Base-by-base conservation (phyloP, 2,329 filamentous ascomycete species). In the Hawksworthiomyces lignivorus region DNA sequence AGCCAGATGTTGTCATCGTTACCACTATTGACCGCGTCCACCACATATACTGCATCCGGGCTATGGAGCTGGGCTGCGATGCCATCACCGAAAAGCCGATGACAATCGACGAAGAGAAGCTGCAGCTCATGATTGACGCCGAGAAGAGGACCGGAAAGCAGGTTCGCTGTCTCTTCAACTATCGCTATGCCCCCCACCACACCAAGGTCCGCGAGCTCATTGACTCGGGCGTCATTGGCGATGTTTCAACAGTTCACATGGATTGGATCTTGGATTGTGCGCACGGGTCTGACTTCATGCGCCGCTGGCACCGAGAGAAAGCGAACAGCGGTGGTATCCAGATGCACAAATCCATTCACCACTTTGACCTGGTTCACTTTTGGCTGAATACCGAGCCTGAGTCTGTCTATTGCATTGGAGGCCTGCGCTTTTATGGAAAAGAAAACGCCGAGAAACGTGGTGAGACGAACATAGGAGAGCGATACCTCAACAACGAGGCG, bases 121-220 rank as follows among this genome's bases (percentile, higher is more conserved):
- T 73, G 56, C 62, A 58, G 7, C 62, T 67, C 38, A 80, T 80
- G 44, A 67, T 78, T 48, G 63, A 67, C 47, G 70, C 73, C 12
- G 74, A 75, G 14, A 64, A 71, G 38, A 60, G 66, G 15, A 75
- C 71, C 0, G 62, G 63, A 4, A 56, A 59, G 11, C 63, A 66
- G 30, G 65, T 80, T 4, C 67, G 76, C 14, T 75, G 80, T 1
- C 73, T 72, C 0, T 80, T 80, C 64, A 80, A 81, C 59, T 80
- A 80, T 58, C 70, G 76, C 18, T 80, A 80, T 52, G 75, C 75
- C 28, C 76, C 76, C n/a, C 77, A 80, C 58, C 77, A 80, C 56
- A 80, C 75, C 12, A 75, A 72, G 46, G 64, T 80, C 2, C 70
- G 66, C 46, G 69, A 77, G 54, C 49, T 80, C 1, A 49, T 80